These are phyloP conservation scores for Phytophthora ohioensis DNA, from an alignment of 352 stramenopile species.

Conservation along the genomic window DNA sequence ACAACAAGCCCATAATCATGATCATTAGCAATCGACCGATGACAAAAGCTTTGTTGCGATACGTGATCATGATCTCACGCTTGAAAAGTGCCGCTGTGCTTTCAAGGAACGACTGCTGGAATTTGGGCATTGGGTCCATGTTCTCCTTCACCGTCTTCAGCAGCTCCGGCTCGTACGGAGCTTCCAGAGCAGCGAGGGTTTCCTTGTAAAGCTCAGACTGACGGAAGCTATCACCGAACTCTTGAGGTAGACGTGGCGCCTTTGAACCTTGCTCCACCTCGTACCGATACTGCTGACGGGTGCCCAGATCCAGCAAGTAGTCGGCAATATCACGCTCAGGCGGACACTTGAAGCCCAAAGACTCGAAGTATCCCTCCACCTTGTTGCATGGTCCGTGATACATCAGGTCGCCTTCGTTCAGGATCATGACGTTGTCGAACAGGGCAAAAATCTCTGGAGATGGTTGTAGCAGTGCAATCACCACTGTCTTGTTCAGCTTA, in stretches of 20 bases:
- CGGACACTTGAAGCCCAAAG: constrained; percentile 39
- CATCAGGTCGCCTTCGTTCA: constrained; percentile 86
- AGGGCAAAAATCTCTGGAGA: constrained; percentile 89
- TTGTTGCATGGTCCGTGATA: constrained; percentile 51
- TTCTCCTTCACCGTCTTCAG: constrained; percentile 24
- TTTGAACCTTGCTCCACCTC: constrained; percentile 9
- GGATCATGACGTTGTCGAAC: constrained; percentile 62
- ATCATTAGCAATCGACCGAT: constrained; percentile 50
- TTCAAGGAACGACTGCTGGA: constrained; percentile 38
- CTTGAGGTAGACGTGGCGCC: constrained; percentile 14
- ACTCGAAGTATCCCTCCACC: constrained; percentile 46
- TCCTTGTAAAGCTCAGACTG: constrained; percentile 27
- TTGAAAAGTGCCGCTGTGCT: constrained; percentile 37
- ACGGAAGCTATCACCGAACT: constrained; percentile 47
- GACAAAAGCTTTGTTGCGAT: constrained; percentile 55
- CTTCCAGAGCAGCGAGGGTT: constrained; percentile 17
- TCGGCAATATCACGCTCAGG: constrained; percentile 35
- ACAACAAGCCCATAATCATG: constrained; percentile 52
- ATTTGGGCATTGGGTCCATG: constrained; percentile 39
- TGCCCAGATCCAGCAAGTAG: constrained; percentile 43
- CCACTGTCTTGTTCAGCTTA: constrained; percentile 40
- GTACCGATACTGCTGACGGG: constrained; percentile 32
- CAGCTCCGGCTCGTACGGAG: constrained; percentile 17
- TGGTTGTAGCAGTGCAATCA: constrained; percentile 84
- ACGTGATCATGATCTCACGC: constrained; percentile 71